Evolutionary conservation across 192 early-diverging fungal species (phyloP).

Genomic region (Podila epicladia): DNA sequence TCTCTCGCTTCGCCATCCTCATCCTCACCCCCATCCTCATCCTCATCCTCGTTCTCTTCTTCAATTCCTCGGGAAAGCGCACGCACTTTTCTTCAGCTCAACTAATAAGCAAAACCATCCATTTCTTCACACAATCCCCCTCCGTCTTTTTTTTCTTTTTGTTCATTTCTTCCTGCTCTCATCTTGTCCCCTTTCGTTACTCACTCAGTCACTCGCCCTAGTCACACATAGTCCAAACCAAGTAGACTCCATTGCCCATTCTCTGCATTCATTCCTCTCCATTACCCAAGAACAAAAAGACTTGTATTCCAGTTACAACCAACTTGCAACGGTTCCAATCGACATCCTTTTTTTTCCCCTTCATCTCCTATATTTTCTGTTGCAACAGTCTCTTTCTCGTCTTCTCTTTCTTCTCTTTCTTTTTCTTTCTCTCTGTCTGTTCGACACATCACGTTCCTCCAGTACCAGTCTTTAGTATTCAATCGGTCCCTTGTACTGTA

Average conservation of each 20-base stretch:
- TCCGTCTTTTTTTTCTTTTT: constrained; percentile 1
- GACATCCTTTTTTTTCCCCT: constrained; percentile 9
- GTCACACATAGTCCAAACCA: no score
- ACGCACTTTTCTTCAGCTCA: neutral
- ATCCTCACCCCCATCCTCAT: no score
- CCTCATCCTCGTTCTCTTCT: neutral
- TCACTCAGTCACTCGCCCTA: no score
- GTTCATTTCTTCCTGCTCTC: neutral
- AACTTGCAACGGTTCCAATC: constrained; percentile 37
- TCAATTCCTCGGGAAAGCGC: neutral
- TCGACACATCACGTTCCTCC: neutral
- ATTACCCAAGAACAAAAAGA: constrained; percentile 13
- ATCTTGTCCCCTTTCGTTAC: neutral
- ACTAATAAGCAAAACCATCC: neutral
- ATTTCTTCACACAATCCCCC: neutral
- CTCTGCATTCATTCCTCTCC: neutral
- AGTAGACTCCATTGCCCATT: no score
- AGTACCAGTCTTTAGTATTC: neutral
- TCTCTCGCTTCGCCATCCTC: neutral
- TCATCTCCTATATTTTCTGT: neutral
- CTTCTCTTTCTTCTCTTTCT: neutral
- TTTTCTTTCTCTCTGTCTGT: neutral
- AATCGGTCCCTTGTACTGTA: no score
- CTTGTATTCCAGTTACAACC: constrained; percentile 3
- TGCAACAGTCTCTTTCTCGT: neutral